Percentiles rank a stretch among this genome's conserved stretches.
These are phyloP conservation scores for Pilasporangium apinafurcum DNA, from an alignment of 352 stramenopile species.

Conservation along the genomic window DNA sequence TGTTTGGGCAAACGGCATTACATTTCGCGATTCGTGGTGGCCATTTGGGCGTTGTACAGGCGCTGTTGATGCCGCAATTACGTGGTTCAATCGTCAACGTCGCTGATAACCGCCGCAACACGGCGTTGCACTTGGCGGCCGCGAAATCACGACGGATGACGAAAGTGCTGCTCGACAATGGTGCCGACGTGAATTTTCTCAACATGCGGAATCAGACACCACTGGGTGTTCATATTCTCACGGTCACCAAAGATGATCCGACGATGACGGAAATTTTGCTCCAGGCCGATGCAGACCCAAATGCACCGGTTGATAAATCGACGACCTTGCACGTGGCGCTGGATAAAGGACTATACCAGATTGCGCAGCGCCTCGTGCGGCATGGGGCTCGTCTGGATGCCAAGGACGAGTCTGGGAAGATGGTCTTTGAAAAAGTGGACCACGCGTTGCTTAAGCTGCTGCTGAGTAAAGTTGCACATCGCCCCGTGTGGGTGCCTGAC, in stretches of 20 bases:
- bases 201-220: conserved; percentile 69
- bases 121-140: conserved; percentile 47
- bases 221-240: conserved; percentile 59
- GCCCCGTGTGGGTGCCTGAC: conserved; percentile 49
- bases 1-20: conserved; percentile 59
- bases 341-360: conserved; percentile 44
- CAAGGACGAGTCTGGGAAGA: conserved; percentile 53
- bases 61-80: conserved; percentile 57
- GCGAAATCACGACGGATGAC: conserved; percentile 63
- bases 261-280: conserved; percentile 56
- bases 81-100: conserved; percentile 64
- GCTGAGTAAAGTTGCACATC: conserved; percentile 35
- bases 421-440: conserved; percentile 64
- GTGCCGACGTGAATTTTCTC: conserved; percentile 52
- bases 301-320: conserved; percentile 52
- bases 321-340: conserved; percentile 57
- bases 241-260: conserved; percentile 44
- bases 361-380: conserved; percentile 44
- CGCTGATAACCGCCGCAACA: conserved; percentile 59
- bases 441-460: conserved; percentile 29
- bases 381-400: conserved; percentile 44
- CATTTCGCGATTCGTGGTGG: conserved; percentile 66
- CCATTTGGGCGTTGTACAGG: conserved; percentile 58
- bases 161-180: conserved; percentile 45
- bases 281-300: conserved; percentile 44